Conservation (phyloP, 106 monocot genomes). For the Phalaenopsis equestris region DNA sequence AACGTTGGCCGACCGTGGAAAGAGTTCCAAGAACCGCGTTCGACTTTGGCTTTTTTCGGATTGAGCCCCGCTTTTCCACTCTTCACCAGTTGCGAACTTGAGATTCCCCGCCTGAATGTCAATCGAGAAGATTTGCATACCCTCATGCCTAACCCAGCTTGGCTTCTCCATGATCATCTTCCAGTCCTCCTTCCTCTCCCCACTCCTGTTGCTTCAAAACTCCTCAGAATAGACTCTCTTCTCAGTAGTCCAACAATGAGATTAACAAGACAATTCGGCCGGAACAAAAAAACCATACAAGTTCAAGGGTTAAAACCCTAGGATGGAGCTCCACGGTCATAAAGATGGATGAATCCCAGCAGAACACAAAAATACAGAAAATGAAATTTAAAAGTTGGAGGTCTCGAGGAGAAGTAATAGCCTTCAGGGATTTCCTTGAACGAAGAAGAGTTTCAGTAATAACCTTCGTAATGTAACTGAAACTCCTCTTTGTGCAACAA, state of each 20-base stretch:
- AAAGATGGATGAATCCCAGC: background rate
- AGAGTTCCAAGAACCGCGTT: no score
- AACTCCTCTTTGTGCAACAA: no score
- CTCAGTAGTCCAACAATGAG: conserved; percentile 7
- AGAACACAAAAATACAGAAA: background rate
- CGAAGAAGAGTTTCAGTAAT: no score
- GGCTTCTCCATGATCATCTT: conserved; percentile 92
- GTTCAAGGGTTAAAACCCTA: no score
- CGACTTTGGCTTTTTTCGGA: no score
- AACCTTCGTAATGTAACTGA: no score
- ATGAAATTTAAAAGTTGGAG: background rate
- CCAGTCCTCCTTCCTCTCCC: background rate
- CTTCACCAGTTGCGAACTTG: conserved; percentile 83
- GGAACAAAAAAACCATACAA: conserved; percentile 5
- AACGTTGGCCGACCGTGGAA: no score
- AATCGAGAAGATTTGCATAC: conserved; percentile 98
- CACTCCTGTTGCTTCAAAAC: background rate
- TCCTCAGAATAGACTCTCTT: background rate
- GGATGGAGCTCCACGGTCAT: background rate
- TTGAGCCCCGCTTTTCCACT: no score
- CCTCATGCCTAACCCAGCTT: conserved; percentile 78
- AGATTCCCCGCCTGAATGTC: conserved; percentile 77
- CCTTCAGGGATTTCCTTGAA: background rate
- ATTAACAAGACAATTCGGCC: background rate
- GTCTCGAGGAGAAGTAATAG: background rate